A percentile compares a stretch with the other conserved stretches of the same genome.
These are phyloP conservation scores for Cladosporium sp. DNA, from an alignment of 2,329 filamentous ascomycete genomes.

Conservation along the genomic window DNA sequence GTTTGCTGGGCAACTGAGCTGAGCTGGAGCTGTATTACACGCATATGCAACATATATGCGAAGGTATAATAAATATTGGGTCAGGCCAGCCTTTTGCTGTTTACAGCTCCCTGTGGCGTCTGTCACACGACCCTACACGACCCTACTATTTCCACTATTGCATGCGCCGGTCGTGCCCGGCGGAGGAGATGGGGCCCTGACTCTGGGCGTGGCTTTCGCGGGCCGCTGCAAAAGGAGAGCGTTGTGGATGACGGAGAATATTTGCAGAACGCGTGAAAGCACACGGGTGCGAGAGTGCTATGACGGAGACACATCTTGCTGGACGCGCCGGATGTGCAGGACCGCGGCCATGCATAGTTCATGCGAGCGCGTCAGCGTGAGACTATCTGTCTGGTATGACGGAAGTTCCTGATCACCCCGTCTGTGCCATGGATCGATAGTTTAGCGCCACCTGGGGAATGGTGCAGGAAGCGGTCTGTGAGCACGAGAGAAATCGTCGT, in stretches of 20 bases:
- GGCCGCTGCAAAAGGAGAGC: neutral
- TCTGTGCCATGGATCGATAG: neutral
- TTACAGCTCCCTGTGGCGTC: neutral
- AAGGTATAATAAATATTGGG: neutral
- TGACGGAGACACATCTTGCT: too few species aligned
- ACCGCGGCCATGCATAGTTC: neutral
- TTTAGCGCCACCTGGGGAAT: neutral
- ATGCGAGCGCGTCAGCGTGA: neutral
- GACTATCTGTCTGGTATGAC: conserved; percentile 5
- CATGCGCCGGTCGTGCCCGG: neutral
- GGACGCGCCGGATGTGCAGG: neutral
- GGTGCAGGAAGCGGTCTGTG: conserved; percentile 1
- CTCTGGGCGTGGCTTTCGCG: neutral
- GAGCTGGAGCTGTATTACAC: conserved; percentile 2
- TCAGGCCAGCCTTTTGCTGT: neutral
- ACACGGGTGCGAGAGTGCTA: neutral
- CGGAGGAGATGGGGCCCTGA: neutral
- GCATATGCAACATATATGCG: neutral
- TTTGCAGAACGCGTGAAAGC: neutral
- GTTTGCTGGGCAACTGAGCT: neutral
- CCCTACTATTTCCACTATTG: neutral
- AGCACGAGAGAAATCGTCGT: neutral
- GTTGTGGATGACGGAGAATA: neutral
- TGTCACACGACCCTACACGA: conserved; percentile 1
- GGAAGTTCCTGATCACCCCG: neutral